Evolutionary conservation across 345 rosid genomes (phyloP).

Genomic region (Salix caprea): DNA sequence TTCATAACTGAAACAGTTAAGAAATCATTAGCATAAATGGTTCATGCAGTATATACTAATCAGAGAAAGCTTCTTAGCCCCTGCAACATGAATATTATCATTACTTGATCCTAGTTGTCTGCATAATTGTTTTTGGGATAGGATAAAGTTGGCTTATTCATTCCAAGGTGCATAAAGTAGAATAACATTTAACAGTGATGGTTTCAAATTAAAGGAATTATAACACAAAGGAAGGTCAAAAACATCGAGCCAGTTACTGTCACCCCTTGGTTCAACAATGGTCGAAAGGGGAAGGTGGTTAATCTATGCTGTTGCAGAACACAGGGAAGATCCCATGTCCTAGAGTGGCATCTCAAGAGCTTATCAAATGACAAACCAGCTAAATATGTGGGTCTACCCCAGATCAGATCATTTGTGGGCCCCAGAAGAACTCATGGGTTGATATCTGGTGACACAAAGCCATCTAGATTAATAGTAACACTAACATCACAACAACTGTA

Average conservation of each 20-base stretch:
- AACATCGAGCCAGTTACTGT: neutral
- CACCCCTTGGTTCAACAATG: neutral
- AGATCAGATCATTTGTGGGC: neutral
- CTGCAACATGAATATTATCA: neutral
- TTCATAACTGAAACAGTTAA: constrained; percentile 63
- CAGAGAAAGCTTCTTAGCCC: neutral
- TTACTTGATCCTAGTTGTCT: neutral
- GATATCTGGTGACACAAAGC: neutral
- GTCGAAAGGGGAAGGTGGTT: neutral
- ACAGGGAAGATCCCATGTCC: neutral
- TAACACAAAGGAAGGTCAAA: neutral
- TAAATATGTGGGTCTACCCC: neutral
- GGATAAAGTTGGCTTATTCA: neutral
- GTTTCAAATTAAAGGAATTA: neutral
- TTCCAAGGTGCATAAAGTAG: neutral
- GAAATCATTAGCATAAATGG: constrained; percentile 1
- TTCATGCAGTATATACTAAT: neutral
- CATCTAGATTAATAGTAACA: neutral
- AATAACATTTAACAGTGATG: neutral
- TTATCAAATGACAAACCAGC: neutral
- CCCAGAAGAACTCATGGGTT: neutral
- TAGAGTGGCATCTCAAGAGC: neutral
- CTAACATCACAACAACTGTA: neutral
- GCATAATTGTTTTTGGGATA: neutral
- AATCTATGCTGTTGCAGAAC: neutral